phyloP scores from a whole-genome alignment of 2,329 filamentous ascomycete species.

The Arthrobotrys pseudoclavata region DNA sequence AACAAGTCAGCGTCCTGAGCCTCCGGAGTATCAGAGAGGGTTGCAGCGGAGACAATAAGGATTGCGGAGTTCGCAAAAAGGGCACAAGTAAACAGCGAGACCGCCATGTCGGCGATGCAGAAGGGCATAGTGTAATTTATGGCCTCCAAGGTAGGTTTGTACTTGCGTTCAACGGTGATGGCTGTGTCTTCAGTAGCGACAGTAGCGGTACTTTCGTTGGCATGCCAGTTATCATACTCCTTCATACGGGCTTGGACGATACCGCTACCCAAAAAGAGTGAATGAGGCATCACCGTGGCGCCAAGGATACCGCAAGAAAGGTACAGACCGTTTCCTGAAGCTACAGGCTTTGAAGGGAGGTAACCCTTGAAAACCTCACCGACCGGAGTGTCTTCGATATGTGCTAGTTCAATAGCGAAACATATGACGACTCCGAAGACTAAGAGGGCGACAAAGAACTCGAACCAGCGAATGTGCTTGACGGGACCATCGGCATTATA shows the following conservation, averaged over 20 bases:
- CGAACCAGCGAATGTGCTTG: conserved; percentile 74
- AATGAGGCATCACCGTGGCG: conserved; percentile 81
- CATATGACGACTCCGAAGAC: conserved; percentile 79
- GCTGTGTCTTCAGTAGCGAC: conserved; percentile 63
- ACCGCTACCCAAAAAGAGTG: conserved; percentile 77
- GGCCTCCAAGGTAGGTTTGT: conserved; percentile 79
- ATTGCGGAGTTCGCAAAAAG: conserved; percentile 88
- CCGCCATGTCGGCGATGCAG: conserved; percentile 77
- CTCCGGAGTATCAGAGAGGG: conserved; percentile 75
- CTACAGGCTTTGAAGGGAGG: conserved; percentile 73
- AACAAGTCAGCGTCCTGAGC: conserved; percentile 83
- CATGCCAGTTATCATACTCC: conserved; percentile 74
- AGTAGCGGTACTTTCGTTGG: conserved; percentile 68
- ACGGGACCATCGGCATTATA: conserved; percentile 74
- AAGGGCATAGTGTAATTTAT: conserved; percentile 81
- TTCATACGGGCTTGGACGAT: conserved; percentile 77
- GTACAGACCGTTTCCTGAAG: conserved; percentile 74
- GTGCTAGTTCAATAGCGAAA: conserved; percentile 77
- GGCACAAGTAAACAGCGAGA: conserved; percentile 84
- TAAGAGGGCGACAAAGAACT: conserved; percentile 74
- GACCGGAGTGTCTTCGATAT: conserved; percentile 72
- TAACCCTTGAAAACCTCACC: conserved; percentile 76
- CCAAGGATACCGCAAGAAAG: conserved; percentile 82
- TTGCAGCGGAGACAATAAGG: conserved; percentile 83
- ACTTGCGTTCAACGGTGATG: conserved; percentile 69